Base-by-base conservation (phyloP, 169 alveolate species). In the Eimeria sp. region DNA sequence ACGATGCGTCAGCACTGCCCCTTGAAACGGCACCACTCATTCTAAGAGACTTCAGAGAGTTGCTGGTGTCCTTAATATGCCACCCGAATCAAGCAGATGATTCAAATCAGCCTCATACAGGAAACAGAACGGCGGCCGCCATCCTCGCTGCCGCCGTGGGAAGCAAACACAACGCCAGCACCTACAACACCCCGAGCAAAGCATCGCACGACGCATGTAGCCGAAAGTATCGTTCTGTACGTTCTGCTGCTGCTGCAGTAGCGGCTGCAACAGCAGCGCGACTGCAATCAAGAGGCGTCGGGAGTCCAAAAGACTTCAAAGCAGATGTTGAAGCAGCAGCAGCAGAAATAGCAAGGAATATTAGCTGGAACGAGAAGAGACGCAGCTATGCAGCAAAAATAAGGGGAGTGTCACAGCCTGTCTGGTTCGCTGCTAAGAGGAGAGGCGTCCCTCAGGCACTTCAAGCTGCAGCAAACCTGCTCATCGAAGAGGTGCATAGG, bases 351-450 rank as follows among this genome's bases (percentile, higher is more conserved):
- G 93, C 93, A 22, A 86, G 25, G 34, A 86, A 86, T 40, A 86
- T 86, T 43, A 86, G 82, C 61, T 86, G 93, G 93, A 86, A 86
- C 82, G 93, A 86, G 61, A 86, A 86, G 65, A 34, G 93, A 34
- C 63, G 93, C 54, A 86, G 93, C 93, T 86, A 61, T 18, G 93
- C 93, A 43, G 93, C 93, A 63, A 86, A 57, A 63, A 86, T 86
- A 9, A 86, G 30, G 65, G 93, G 93, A 63, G 82, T 86, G 58
- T 34, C 78, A 40, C 93, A 86, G 82, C 93, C 93, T 1, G 93
- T 86, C 45, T 86, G 93, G 93, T 86, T 86, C 45, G 93, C 93
- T 86, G 93, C 82, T 10, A 86, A 86, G 93, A 86, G 93, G 58
- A 30, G 93, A 45, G 93, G 93, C 34, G 82, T 86, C 93, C 82